These are phyloP conservation scores for Calonectria pteridis DNA, from an alignment of 2,329 filamentous ascomycete genomes.

Conservation along the genomic window DNA sequence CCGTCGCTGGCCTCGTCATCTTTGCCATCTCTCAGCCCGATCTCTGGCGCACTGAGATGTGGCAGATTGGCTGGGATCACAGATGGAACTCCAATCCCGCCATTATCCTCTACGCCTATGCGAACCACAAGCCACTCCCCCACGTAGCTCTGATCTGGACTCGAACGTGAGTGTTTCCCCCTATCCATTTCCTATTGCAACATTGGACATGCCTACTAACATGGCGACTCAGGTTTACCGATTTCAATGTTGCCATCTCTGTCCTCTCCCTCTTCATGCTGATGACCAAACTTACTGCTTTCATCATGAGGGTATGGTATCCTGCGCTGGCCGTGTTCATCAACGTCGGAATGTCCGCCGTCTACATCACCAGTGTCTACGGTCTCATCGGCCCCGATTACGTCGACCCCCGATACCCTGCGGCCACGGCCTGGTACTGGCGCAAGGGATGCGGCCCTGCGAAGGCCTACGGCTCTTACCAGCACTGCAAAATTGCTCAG, in stretches of 20 bases:
- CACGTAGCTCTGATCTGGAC: slow-evolving; percentile 80
- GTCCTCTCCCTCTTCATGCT: slow-evolving; percentile 82
- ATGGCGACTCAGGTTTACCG: slow-evolving; percentile 68
- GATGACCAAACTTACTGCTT: slow-evolving; percentile 76
- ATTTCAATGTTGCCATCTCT: slow-evolving; percentile 82
- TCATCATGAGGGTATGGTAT: slow-evolving; percentile 78
- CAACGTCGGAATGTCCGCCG: slow-evolving; percentile 67
- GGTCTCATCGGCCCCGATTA: slow-evolving; percentile 81
- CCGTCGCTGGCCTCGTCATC: slow-evolving; percentile 75
- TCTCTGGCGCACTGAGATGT: slow-evolving; percentile 78
- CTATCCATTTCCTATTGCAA: not conserved
- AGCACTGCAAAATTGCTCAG: slow-evolving; percentile 77
- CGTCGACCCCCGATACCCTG: slow-evolving; percentile 72
- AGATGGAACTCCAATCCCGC: slow-evolving; percentile 81
- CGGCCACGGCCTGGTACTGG: slow-evolving; percentile 80
- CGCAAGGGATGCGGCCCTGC: slow-evolving; percentile 76
- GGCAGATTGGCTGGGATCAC: slow-evolving; percentile 78
- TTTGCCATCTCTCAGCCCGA: slow-evolving; percentile 81
- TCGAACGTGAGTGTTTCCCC: slow-evolving; percentile 67
- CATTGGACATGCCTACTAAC: not conserved
- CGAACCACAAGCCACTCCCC: slow-evolving; percentile 75
- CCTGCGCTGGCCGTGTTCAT: slow-evolving; percentile 73
- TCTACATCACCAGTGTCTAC: slow-evolving; percentile 76
- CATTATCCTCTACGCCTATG: slow-evolving; percentile 78
- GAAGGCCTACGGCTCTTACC: slow-evolving; percentile 62